Evolutionary conservation across 805 yeast species (phyloP), one percentile per base, ranked within the genome.

Genomic region (Brettanomyces anomalus): DNA sequence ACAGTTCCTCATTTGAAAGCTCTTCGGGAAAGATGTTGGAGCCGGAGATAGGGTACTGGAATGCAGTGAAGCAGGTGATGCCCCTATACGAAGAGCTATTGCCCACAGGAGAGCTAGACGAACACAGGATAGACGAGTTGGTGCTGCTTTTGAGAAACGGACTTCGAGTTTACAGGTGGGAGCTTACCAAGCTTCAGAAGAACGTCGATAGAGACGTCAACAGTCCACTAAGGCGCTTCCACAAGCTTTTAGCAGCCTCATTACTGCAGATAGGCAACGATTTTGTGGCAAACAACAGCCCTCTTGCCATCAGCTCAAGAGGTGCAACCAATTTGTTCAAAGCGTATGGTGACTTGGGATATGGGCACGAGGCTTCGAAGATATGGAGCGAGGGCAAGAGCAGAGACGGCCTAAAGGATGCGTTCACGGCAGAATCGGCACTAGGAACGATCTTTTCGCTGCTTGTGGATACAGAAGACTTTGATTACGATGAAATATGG

Each of bases 401-500:
- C 46, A 66, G 62, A 44, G 56, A 62, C 2, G 46, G 56, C 3
- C 56, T 64, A 36, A 64, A 75, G 50, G 42, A 55, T 15, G 56
- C 70, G 8, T 82, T 77, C 59, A 67, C 81, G 46, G 68, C 73
- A 41, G 84, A 82, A 50, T 70, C 75, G 48, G 81, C 81, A 18
- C 76, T 85, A 48, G 84, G 88, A 39, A 74, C 76, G 8, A 70
- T 82, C 28, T 67, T 85, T 49, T 87, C 86, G n/a, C 66, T 81
- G 14, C 70, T 85, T 40, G 75, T 70, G 53, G 77, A 77, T 42
- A 67, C 70, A 41, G 77, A 81, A 41, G 72, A 80, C 32, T 72
- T 72, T 45, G 57, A 67, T 40, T 81, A 76, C 53, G 76, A 73
- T 20, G 87, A 83, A 52, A 65, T 82, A 37, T 68, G 74, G 51